A percentile compares a stretch with the other conserved stretches of the same genome.
These are phyloP conservation scores for Candida insectorum DNA, from an alignment of 805 yeast species.

Conservation along the genomic window DNA sequence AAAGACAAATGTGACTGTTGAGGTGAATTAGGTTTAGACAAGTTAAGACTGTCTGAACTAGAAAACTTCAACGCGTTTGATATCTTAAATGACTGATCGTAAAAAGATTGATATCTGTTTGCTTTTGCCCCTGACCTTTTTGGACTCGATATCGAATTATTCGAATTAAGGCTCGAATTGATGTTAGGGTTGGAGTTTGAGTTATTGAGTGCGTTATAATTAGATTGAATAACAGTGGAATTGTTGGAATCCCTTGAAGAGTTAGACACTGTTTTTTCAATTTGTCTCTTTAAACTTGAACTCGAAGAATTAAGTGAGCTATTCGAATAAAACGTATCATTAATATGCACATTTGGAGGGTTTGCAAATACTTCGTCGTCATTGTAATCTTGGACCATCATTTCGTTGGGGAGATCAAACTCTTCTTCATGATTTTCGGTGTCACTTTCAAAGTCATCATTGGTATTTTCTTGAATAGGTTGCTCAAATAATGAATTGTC, in stretches of 20 bases:
- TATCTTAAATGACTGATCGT: slow-evolving; percentile 42
- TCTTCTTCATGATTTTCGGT: slow-evolving; percentile 23
- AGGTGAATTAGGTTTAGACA: slow-evolving; percentile 16
- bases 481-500: slow-evolving; percentile 22
- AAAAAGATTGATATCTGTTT: slow-evolving; percentile 44
- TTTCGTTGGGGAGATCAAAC: no score
- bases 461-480: slow-evolving; percentile 25
- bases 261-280: slow-evolving; percentile 32
- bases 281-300: slow-evolving; percentile 23
- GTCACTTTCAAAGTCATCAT: slow-evolving; percentile 9
- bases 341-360: slow-evolving; percentile 18
- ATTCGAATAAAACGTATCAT: slow-evolving; percentile 22
- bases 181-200: slow-evolving; percentile 4
- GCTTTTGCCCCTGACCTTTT: slow-evolving; percentile 44
- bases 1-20: slow-evolving; percentile 6
- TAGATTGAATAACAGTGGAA: slow-evolving; percentile 4
- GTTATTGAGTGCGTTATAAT: slow-evolving; percentile 8
- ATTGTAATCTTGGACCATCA: slow-evolving; percentile 1
- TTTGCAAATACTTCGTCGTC: slow-evolving; percentile 14
- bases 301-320: slow-evolving; percentile 33
- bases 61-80: slow-evolving; percentile 40
- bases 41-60: slow-evolving; percentile 21
- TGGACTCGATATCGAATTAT: slow-evolving; percentile 11
- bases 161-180: slow-evolving; percentile 5
- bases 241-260: slow-evolving; percentile 27